Evolutionary conservation across 2,329 filamentous ascomycete genomes (phyloP).

Genomic region (Xylariaceae sp.): DNA sequence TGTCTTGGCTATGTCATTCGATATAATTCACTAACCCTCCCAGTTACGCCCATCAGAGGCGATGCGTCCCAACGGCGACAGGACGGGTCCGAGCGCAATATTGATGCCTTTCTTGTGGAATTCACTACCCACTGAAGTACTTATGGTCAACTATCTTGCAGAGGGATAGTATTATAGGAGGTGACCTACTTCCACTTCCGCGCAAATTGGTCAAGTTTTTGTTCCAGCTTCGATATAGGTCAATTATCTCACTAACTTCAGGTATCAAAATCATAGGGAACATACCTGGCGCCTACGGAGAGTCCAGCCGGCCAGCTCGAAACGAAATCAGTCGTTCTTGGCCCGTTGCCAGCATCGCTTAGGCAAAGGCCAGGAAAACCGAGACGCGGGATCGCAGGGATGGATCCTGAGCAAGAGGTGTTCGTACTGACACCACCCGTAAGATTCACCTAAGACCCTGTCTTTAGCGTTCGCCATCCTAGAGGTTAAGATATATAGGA

Average conservation of each 20-base stretch:
- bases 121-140: slow-evolving; percentile 60
- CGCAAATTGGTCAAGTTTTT: slow-evolving; percentile 63
- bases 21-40: slow-evolving; percentile 42
- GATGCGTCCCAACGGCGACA: slow-evolving; percentile 60
- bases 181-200: slow-evolving; percentile 54
- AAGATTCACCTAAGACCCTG: slow-evolving; percentile 28
- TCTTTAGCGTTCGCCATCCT: slow-evolving; percentile 1
- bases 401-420: slow-evolving; percentile 40
- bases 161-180: background rate
- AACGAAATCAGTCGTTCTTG: slow-evolving; percentile 36
- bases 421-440: slow-evolving; percentile 31
- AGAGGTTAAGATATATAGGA: background rate
- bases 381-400: slow-evolving; percentile 35
- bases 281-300: slow-evolving; percentile 49
- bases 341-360: slow-evolving; percentile 31
- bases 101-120: slow-evolving; percentile 75
- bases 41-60: slow-evolving; percentile 61
- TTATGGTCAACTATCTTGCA: background rate
- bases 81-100: slow-evolving; percentile 72
- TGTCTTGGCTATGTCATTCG: background rate
- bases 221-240: slow-evolving; percentile 55
- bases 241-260: background rate
- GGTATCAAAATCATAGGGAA: background rate
- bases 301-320: slow-evolving; percentile 50
- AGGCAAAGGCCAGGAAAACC: slow-evolving; percentile 40